Evolutionary conservation across 139 green algal species (phyloP).

Genomic region (Chlamydomonas incerta): DNA sequence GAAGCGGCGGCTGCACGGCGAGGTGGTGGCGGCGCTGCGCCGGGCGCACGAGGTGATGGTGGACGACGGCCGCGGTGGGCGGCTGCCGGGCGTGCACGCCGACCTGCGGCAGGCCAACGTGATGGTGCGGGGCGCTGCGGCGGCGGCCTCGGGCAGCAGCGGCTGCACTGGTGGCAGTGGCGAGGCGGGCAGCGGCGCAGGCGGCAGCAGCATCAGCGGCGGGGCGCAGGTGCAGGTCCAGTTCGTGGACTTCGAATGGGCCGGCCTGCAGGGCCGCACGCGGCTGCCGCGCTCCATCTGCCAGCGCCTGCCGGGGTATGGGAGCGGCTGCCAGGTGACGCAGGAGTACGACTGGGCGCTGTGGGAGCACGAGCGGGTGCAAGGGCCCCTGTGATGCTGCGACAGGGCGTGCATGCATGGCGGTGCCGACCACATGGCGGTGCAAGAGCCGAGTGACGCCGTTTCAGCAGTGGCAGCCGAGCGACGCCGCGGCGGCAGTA

Average conservation of each 20-base stretch:
- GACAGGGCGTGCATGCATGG: no score
- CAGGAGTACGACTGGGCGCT: background rate
- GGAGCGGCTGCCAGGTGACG: background rate
- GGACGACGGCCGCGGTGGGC: no score
- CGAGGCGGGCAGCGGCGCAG: no score
- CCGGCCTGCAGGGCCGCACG: background rate
- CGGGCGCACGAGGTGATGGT: background rate
- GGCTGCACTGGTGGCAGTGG: background rate
- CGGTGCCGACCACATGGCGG: no score
- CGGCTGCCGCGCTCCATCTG: background rate
- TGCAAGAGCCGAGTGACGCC: no score
- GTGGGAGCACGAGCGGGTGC: background rate
- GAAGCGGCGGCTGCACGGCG: background rate
- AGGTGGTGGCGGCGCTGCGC: background rate
- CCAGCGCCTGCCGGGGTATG: background rate
- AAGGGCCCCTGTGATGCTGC: no score
- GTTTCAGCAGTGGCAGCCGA: no score
- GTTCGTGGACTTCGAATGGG: constrained; percentile 19
- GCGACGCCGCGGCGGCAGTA: no score
- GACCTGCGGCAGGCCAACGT: constrained; percentile 19
- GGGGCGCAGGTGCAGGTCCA: background rate
- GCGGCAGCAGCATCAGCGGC: no score
- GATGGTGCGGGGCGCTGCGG: no score
- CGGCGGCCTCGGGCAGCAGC: background rate
- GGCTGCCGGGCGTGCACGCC: background rate